Evolutionary conservation across 1,284 basidiomycete species (phyloP).

Genomic region (Tylopilus sp.): DNA sequence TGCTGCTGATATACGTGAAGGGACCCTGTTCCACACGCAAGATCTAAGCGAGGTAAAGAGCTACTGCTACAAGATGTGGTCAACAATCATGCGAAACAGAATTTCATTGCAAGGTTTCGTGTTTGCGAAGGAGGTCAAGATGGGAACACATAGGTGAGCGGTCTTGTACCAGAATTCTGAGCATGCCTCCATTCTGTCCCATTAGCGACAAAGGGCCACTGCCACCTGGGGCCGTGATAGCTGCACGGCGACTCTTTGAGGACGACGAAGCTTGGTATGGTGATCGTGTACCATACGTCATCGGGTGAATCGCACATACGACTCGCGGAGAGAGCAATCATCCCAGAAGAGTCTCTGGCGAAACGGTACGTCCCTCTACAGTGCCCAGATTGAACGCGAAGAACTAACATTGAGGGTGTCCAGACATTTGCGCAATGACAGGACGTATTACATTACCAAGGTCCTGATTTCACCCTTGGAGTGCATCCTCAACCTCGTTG

Average conservation of each 20-base stretch:
- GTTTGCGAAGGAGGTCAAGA: slow-evolving; percentile 92
- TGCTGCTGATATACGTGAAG: slow-evolving; percentile 42
- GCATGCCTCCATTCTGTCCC: neutral
- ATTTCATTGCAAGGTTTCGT: slow-evolving; percentile 92
- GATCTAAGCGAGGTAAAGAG: slow-evolving; percentile 92
- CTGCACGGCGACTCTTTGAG: slow-evolving; percentile 77
- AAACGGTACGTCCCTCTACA: slow-evolving; percentile 62
- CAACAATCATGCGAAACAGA: slow-evolving; percentile 84
- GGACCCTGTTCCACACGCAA: slow-evolving; percentile 89
- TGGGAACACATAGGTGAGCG: slow-evolving; percentile 89
- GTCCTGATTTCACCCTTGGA: slow-evolving; percentile 92
- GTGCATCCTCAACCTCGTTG: slow-evolving; percentile 92
- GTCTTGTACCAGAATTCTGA: neutral
- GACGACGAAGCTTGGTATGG: slow-evolving; percentile 94
- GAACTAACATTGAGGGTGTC: neutral
- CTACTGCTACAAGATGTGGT: slow-evolving; percentile 90
- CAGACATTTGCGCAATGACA: slow-evolving; percentile 33
- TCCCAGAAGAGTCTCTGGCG: slow-evolving; percentile 82
- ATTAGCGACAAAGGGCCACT: slow-evolving; percentile 84
- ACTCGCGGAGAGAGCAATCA: slow-evolving; percentile 86
- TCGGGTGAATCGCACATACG: slow-evolving; percentile 77
- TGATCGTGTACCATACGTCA: slow-evolving; percentile 94
- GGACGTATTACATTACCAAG: slow-evolving; percentile 89
- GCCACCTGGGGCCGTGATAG: slow-evolving; percentile 92
- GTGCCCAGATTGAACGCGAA: neutral